Evolutionary conservation across 768 basidiomycete genomes (phyloP).

Genomic region (Mycena latifolia): DNA sequence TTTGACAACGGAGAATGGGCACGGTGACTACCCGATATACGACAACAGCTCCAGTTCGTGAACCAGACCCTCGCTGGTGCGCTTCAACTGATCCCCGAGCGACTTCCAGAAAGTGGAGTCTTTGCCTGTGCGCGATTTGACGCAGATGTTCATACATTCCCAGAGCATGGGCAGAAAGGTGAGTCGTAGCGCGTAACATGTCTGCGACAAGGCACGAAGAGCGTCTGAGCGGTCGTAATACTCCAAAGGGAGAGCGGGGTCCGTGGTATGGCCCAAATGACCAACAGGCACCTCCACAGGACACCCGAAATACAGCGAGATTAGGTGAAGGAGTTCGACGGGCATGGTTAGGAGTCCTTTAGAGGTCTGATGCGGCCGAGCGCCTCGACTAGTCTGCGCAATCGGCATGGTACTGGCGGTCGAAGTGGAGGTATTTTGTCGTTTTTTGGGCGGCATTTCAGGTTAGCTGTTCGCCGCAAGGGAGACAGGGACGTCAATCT

Average conservation of each 20-base stretch:
- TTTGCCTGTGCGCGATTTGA: background rate
- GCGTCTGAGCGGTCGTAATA: slow-evolving; percentile 7
- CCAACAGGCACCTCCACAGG: slow-evolving; percentile 3
- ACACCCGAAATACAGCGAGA: slow-evolving; percentile 10
- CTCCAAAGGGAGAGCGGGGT: slow-evolving; percentile 6
- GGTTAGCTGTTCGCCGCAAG: too few species aligned
- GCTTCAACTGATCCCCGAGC: slow-evolving; percentile 17
- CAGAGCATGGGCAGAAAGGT: slow-evolving; percentile 20
- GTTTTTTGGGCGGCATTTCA: slow-evolving; percentile 8
- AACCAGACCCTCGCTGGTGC: slow-evolving; percentile 9
- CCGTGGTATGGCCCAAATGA: background rate
- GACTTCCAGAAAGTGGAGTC: slow-evolving; percentile 18
- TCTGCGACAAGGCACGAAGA: slow-evolving; percentile 26
- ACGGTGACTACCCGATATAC: slow-evolving; percentile 7
- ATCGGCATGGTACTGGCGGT: background rate
- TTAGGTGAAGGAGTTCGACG: slow-evolving; percentile 12
- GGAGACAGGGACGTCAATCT: too few species aligned
- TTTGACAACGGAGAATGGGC: background rate
- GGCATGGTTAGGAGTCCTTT: slow-evolving; percentile 11
- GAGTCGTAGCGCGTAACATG: slow-evolving; percentile 10
- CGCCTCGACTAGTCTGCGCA: background rate
- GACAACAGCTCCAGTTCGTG: slow-evolving; percentile 1
- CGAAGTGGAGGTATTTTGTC: background rate
- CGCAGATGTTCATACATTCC: slow-evolving; percentile 22
- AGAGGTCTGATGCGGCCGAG: background rate